Conservation (phyloP, 2,329 filamentous ascomycete genomes). For the Pseudofabraea citricarpa region DNA sequence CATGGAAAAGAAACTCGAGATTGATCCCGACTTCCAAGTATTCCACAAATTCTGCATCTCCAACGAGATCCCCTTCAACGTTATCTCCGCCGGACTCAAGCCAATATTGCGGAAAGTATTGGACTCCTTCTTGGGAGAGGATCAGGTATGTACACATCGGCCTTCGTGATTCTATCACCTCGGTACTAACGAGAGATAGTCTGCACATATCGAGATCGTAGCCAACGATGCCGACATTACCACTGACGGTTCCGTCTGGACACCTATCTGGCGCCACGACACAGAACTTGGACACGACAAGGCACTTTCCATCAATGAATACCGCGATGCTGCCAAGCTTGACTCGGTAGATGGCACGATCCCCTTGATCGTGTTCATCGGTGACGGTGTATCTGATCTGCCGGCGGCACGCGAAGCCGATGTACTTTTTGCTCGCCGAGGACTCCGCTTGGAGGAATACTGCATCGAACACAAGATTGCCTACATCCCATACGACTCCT, state of each 20-base stretch:
- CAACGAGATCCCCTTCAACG: conserved; percentile 62
- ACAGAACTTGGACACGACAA: conserved; percentile 64
- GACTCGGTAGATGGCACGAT: conserved; percentile 55
- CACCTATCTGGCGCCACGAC: conserved; percentile 63
- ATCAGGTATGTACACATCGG: conserved; percentile 30
- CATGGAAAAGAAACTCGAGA: conserved; percentile 56
- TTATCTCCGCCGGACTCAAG: conserved; percentile 64
- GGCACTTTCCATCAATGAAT: conserved; percentile 58
- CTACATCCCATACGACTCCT: conserved; percentile 61
- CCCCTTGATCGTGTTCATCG: conserved; percentile 65
- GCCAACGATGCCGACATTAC: conserved; percentile 62
- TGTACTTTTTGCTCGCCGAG: conserved; percentile 62
- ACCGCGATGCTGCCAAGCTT: conserved; percentile 47
- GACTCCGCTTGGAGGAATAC: conserved; percentile 61
- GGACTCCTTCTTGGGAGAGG: conserved; percentile 60
- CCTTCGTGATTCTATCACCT: not conserved
- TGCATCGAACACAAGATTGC: conserved; percentile 56
- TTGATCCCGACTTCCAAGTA: conserved; percentile 57
- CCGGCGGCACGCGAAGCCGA: conserved; percentile 62
- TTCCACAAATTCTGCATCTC: conserved; percentile 62
- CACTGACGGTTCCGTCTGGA: conserved; percentile 55
- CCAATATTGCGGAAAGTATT: conserved; percentile 57
- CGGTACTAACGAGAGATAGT: not conserved
- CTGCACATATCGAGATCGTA: conserved; percentile 58
- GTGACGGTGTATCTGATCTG: conserved; percentile 64